Base-by-base conservation (phyloP, 768 basidiomycete species). In the Tylopilus felleus region DNA sequence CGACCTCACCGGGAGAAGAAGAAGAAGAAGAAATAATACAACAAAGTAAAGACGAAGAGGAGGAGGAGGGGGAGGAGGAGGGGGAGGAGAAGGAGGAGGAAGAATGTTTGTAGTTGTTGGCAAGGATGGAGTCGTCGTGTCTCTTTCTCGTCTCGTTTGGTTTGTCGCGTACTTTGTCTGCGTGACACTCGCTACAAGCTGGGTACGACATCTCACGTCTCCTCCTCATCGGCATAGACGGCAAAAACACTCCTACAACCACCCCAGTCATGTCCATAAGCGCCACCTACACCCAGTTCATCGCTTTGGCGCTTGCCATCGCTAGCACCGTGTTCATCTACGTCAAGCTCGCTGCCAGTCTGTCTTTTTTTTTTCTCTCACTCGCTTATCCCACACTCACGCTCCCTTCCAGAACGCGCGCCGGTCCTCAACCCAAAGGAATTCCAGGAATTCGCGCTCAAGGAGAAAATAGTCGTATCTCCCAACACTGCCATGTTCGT, bases 401-500 rank as follows among this genome's bases (percentile, higher is more conserved):
- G 17, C 59, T 43, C 47, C 50, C 27, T 36, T 17, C 2, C 66
- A 90, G 87, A 79, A 65, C 77, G 82, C 31, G 85, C 84, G 62
- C 85, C 88, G 21, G 83, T 83, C 7, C 77, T 96, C 51, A 79
- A 90, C 71, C 81, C 93, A 16, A 76, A 77, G 58, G 75, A 77
- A 52, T 99, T 93, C 89, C 80, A 88, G 62, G 77, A 86, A 59
- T 98, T 91, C 75, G 80, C 88, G 25, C 82, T 99, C 53, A 73
- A 75, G 50, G 80, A 90, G 62, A 97, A 96, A 73, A 85, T 83
- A 44, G 75, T 82, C 62, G 78, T 98, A 51, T 98, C 95, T 8
- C 91, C 90, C 59, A 99, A 99, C 74, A 99, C 97, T 36, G 96
- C 97, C 65, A 80, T 93, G 93, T 98, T 59, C 54, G 86, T 71